phyloP scores from a whole-genome alignment of 345 rosid species.

The Sonneratia alba region DNA sequence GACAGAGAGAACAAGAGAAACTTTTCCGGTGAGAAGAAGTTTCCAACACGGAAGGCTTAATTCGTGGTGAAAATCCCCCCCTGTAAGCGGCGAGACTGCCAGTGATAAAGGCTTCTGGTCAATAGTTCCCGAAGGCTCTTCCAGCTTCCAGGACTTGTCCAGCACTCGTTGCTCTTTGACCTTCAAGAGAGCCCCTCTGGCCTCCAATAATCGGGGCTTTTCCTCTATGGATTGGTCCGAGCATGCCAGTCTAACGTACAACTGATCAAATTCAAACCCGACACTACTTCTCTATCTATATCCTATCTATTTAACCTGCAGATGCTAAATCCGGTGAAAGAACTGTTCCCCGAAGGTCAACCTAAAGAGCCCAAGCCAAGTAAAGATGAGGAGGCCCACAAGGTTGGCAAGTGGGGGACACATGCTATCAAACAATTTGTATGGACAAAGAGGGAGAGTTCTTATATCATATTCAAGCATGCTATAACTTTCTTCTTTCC shows the following conservation, averaged over 20 bases:
- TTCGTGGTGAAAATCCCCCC: not conserved
- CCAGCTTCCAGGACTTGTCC: not conserved
- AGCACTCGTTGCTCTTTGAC: not conserved
- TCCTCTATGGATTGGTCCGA: too few relatives aligned
- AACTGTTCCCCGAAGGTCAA: not conserved
- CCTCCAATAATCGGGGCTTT: too few relatives aligned
- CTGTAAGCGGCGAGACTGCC: not conserved
- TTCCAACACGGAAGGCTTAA: not conserved
- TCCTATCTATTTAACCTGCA: too few relatives aligned
- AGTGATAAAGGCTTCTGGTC: not conserved
- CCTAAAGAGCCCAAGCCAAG: not conserved
- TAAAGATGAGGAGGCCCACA: not conserved
- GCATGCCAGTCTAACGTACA: too few relatives aligned
- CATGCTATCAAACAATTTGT: slow-evolving; percentile 1
- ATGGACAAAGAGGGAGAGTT: not conserved
- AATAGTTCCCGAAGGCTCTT: not conserved
- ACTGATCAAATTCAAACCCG: too few relatives aligned
- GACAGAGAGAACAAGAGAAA: not conserved
- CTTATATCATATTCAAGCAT: not conserved
- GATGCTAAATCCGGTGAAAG: too few relatives aligned
- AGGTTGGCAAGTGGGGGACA: not conserved
- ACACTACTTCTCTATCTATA: too few relatives aligned
- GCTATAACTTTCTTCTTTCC: slow-evolving; percentile 10
- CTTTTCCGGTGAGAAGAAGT: too few relatives aligned
- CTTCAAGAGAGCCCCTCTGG: not conserved